A percentile compares a stretch with the other conserved stretches of the same genome.
Evolutionary conservation across 495 filamentous ascomycete genomes (phyloP).

Genomic region (Penicillium chermesinum): DNA sequence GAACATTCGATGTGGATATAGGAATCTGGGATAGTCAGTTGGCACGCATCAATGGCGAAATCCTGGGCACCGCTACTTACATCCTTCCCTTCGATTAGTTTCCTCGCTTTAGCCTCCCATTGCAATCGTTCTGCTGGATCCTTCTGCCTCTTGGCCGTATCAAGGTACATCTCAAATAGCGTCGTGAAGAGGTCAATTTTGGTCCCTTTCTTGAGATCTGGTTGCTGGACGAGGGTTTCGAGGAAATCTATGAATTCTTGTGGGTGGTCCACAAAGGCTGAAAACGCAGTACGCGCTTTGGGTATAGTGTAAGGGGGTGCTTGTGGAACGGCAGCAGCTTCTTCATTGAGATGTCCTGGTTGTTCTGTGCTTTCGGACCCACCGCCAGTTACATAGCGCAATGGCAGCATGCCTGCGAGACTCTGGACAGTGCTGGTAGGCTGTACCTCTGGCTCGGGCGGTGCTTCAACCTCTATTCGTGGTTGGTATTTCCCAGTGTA

Average conservation of each 20-base stretch:
- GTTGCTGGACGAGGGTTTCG: slow-evolving; percentile 71
- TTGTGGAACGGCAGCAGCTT: slow-evolving; percentile 21
- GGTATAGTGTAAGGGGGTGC: slow-evolving; percentile 47
- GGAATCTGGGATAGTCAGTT: slow-evolving; percentile 53
- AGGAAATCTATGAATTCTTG: slow-evolving; percentile 86
- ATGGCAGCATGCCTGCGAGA: slow-evolving; percentile 71
- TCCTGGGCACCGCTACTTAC: slow-evolving; percentile 32
- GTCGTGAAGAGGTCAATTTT: slow-evolving; percentile 88
- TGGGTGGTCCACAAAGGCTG: slow-evolving; percentile 91
- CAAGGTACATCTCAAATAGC: slow-evolving; percentile 95
- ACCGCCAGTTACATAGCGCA: slow-evolving; percentile 75
- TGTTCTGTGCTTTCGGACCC: slow-evolving; percentile 33
- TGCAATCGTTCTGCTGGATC: slow-evolving; percentile 39
- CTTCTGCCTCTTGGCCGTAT: slow-evolving; percentile 73
- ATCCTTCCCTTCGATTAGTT: slow-evolving; percentile 68
- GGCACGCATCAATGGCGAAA: slow-evolving; percentile 2
- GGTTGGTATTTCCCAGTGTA: slow-evolving; percentile 82
- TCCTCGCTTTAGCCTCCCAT: slow-evolving; percentile 89
- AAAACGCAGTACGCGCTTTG: slow-evolving; percentile 86
- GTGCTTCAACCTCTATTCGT: slow-evolving; percentile 56
- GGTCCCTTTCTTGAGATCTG: slow-evolving; percentile 62
- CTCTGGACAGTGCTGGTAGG: slow-evolving; percentile 72
- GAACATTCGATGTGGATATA: slow-evolving; percentile 90
- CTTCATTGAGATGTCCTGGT: slow-evolving; percentile 23
- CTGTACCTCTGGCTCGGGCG: slow-evolving; percentile 48